These are phyloP conservation scores for Alnus glutinosa DNA, from an alignment of 306 rosid species.

Conservation along the genomic window DNA sequence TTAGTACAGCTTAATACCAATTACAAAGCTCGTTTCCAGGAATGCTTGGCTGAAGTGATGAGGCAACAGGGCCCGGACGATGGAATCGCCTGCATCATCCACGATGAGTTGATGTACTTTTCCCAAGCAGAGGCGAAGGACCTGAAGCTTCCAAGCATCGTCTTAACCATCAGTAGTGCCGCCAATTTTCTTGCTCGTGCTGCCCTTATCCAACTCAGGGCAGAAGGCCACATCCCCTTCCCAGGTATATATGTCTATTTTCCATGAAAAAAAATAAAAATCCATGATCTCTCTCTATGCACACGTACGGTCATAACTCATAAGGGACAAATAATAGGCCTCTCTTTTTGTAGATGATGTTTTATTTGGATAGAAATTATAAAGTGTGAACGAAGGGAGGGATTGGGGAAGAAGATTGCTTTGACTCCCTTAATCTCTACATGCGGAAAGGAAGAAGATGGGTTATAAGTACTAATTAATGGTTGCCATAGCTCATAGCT, in stretches of 20 bases:
- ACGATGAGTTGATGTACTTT: slow-evolving; percentile 38
- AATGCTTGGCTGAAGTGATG: slow-evolving; percentile 17
- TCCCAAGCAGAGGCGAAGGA: slow-evolving; percentile 27
- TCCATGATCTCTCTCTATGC: too few relatives aligned
- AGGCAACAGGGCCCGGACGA: slow-evolving; percentile 16
- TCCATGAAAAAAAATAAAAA: too few relatives aligned
- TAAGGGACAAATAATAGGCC: too few relatives aligned
- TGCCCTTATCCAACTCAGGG: slow-evolving; percentile 18
- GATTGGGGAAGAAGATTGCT: too few relatives aligned
- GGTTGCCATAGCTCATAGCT: too few relatives aligned
- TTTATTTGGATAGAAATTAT: too few relatives aligned
- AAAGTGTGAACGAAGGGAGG: too few relatives aligned
- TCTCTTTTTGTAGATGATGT: too few relatives aligned
- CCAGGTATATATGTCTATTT: slow-evolving; percentile 31
- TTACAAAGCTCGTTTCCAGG: slow-evolving; percentile 28
- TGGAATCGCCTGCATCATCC: slow-evolving; percentile 34
- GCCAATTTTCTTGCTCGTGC: slow-evolving; percentile 32
- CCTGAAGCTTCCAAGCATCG: slow-evolving; percentile 32
- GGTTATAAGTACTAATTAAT: too few relatives aligned
- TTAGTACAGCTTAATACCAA: slow-evolving; percentile 14
- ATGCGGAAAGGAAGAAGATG: too few relatives aligned
- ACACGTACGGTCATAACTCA: too few relatives aligned
- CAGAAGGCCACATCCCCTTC: slow-evolving; percentile 31
- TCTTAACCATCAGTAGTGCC: slow-evolving; percentile 33
- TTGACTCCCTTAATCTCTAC: too few relatives aligned